These are phyloP conservation scores for Coleophoma eucalyptorum DNA, from an alignment of 2,329 filamentous ascomycete species.

Conservation along the genomic window DNA sequence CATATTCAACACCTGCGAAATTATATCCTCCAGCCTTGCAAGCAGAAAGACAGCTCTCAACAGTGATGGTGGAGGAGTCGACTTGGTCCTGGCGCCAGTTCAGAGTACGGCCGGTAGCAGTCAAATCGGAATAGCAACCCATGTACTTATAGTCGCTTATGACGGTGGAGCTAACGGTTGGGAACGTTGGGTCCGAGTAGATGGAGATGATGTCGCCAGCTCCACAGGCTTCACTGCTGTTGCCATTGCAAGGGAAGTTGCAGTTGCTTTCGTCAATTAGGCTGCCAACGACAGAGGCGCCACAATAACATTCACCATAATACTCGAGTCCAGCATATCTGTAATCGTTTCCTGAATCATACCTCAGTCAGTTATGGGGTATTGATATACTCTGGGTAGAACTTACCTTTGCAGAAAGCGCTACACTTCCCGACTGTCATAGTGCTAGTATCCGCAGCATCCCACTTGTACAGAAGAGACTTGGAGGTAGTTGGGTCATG, in stretches of 20 bases:
- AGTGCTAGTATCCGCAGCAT: slow-evolving; percentile 22
- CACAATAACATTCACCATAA: slow-evolving; percentile 26
- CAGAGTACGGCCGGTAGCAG: slow-evolving; percentile 17
- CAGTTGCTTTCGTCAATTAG: slow-evolving; percentile 20
- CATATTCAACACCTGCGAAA: slow-evolving; percentile 35
- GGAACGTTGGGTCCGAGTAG: slow-evolving; percentile 31
- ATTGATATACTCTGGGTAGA: neutral
- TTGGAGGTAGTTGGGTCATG: slow-evolving; percentile 20
- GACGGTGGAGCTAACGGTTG: slow-evolving; percentile 18
- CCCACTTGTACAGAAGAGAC: slow-evolving; percentile 21
- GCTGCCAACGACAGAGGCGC: slow-evolving; percentile 27
- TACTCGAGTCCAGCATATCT: slow-evolving; percentile 30
- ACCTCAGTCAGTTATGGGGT: neutral
- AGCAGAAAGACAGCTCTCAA: slow-evolving; percentile 29
- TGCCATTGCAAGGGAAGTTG: slow-evolving; percentile 18
- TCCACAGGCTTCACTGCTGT: slow-evolving; percentile 20
- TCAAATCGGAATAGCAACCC: slow-evolving; percentile 37
- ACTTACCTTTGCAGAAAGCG: slow-evolving; percentile 30
- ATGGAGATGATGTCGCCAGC: slow-evolving; percentile 21
- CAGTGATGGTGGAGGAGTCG: slow-evolving; percentile 25
- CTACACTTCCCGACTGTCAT: slow-evolving; percentile 31
- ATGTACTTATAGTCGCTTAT: slow-evolving; percentile 25
- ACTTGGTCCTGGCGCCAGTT: slow-evolving; percentile 28
- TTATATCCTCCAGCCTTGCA: slow-evolving; percentile 31
- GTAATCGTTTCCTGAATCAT: slow-evolving; percentile 21